Conservation (phyloP, 495 filamentous ascomycete genomes). For the Lindgomyces ingoldianus region DNA sequence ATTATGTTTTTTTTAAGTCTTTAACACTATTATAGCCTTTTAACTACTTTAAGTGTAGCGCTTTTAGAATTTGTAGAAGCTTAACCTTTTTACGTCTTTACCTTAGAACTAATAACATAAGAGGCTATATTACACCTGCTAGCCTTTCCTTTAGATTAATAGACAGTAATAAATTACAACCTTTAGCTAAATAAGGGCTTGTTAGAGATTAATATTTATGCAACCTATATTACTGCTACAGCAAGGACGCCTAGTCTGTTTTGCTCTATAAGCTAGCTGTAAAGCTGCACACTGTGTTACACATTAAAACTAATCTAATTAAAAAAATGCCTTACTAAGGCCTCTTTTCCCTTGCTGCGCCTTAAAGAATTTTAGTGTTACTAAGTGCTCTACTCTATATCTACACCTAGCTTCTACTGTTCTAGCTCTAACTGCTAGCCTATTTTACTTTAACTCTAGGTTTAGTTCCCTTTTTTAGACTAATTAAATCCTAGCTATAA, state of each 20-base stretch:
- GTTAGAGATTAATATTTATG: conserved; percentile 8
- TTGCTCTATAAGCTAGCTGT: conserved; percentile 3
- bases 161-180: background rate
- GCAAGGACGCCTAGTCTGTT: background rate
- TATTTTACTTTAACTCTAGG: conserved; percentile 6
- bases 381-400: conserved; percentile 3
- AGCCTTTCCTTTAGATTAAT: background rate
- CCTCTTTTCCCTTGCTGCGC: conserved; percentile 7
- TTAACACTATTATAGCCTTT: conserved; percentile 5
- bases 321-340: conserved; percentile 10
- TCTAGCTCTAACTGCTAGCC: conserved; percentile 9
- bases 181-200: conserved; percentile 8
- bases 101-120: background rate
- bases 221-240: background rate
- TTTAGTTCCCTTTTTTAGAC: conserved; percentile 1
- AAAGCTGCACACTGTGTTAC: too few species aligned
- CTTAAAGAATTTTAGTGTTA: background rate
- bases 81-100: conserved; percentile 1
- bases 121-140: background rate
- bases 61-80: background rate
- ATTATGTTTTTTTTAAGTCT: background rate
- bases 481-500: background rate
- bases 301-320: conserved; percentile 3
- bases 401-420: background rate
- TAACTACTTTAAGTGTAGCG: background rate